Evolutionary conservation across 2,329 filamentous ascomycete genomes (phyloP), one percentile per base, ranked within the genome.

Genomic region (Fusarium sp.): DNA sequence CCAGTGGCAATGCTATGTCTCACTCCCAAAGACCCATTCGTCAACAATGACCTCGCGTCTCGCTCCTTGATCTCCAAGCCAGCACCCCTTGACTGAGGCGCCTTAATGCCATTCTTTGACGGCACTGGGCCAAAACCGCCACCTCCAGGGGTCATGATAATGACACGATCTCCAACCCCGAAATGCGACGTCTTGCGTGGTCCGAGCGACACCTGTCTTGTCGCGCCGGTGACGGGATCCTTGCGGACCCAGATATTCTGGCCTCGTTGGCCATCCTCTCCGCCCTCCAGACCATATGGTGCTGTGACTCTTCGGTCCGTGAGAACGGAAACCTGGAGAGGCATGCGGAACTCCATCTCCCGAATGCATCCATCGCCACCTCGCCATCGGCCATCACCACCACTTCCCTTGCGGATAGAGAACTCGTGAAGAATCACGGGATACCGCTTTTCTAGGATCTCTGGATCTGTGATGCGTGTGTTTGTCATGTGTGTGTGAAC

Each of bases 261-360:
- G 0, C 94, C 94, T 8, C 91, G 88, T 68, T 88, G 83, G 0
- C 91, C 94, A 54, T 94, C 91, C 10, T 89, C 90, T 1, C 94
- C 94, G 0, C 93, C 94, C 20, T 90, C 89, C 67, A 95, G 86
- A 0, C 94, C 94, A 66, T 95, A 95, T 0, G 95, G 95, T 62
- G 90, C 88, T 72, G 93, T 92, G 0, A 96, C 93, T 34, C 95
- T 85, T 20, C 95, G 82, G 82, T 97, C 94, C 7, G 91, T 93
- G 8, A 97, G 84, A 30, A 97, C 96, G 1, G 91, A 93, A 16
- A 94, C 93, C 81, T 95, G 92, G 6, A 97, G 89, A 0, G 93
- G 92, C 48, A 93, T 91, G 3, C 93, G 87, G 81, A 95, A 95
- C 82, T 97, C 94, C 68, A 97, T 95, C 70, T 97, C 94, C 0